phyloP scores from a whole-genome alignment of 2,329 filamentous ascomycete genomes.

The Macrophomina tecta region DNA sequence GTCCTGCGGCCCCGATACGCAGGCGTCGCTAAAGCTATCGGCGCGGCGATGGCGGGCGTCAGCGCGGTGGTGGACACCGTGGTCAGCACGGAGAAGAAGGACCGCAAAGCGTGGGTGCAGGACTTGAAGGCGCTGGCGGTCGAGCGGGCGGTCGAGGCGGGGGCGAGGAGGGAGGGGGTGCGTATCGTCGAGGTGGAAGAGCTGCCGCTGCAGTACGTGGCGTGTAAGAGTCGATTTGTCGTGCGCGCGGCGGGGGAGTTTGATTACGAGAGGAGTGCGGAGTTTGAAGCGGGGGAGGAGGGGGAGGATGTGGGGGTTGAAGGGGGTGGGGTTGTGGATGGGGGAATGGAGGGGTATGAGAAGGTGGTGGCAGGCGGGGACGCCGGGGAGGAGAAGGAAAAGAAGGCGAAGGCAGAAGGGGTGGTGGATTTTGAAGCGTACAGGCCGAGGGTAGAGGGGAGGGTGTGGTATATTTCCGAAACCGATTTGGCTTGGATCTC shows the following conservation, averaged over 20 bases:
- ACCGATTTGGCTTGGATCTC: conserved; percentile 64
- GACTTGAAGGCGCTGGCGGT: conserved; percentile 50
- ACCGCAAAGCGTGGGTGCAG: conserved; percentile 38
- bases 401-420: not conserved
- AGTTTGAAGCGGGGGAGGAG: not conserved
- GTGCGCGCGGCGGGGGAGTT: conserved; percentile 27
- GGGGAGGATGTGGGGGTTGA: not conserved
- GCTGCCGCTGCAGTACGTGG: conserved; percentile 42
- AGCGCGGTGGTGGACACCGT: conserved; percentile 61
- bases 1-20: conserved; percentile 59
- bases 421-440: conserved; percentile 42
- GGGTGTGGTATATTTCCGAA: conserved; percentile 64
- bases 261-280: conserved; percentile 4
- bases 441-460: conserved; percentile 50
- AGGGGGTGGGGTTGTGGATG: not conserved
- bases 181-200: conserved; percentile 56
- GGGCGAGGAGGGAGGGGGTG: conserved; percentile 46
- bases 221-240: conserved; percentile 35
- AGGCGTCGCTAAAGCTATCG: conserved; percentile 66
- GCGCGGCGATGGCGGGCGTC: conserved; percentile 64
- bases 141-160: conserved; percentile 42
- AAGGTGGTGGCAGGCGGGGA: not conserved
- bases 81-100: conserved; percentile 10
- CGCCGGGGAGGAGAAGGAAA: not conserved
- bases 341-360: conserved; percentile 3